These are phyloP conservation scores for Mycosphaerella sp. DNA, from an alignment of 2,329 filamentous ascomycete species.

Conservation along the genomic window DNA sequence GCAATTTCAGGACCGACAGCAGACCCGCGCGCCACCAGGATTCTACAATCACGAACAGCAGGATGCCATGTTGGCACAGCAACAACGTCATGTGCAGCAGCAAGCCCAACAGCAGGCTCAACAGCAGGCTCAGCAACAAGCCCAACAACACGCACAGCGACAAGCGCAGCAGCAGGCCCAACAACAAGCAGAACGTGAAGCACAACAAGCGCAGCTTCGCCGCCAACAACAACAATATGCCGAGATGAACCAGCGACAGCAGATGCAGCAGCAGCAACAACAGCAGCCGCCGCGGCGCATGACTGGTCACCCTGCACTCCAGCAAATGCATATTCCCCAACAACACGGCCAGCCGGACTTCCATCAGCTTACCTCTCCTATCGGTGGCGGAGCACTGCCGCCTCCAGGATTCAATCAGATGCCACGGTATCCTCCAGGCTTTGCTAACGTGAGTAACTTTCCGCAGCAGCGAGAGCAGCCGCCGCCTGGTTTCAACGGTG, in stretches of 20 bases:
- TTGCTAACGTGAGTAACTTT: conserved; percentile 30
- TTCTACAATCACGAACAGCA: conserved; percentile 33
- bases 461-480: conserved; percentile 13
- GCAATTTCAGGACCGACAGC: conserved; percentile 21
- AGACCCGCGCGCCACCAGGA: conserved; percentile 32
- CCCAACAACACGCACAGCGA: conserved; percentile 18
- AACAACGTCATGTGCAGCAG: conserved; percentile 25
- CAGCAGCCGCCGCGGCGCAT: conserved; percentile 21
- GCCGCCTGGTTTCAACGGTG: conserved; percentile 4
- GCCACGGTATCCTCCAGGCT: conserved; percentile 31
- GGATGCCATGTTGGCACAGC: conserved; percentile 28
- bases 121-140: conserved; percentile 5
- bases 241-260: conserved; percentile 6
- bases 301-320: conserved; percentile 27
- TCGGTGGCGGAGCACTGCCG: conserved; percentile 12
- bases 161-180: conserved; percentile 14
- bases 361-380: conserved; percentile 19
- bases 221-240: conserved; percentile 10
- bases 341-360: conserved; percentile 24
- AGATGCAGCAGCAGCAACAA: conserved; percentile 5
- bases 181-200: conserved; percentile 7
- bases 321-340: conserved; percentile 28
- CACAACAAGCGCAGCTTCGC: conserved; percentile 8
- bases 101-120: conserved; percentile 14
- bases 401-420: conserved; percentile 33